Base-by-base conservation (phyloP, 352 stramenopile species). In the Phytophthora pistaciae region DNA sequence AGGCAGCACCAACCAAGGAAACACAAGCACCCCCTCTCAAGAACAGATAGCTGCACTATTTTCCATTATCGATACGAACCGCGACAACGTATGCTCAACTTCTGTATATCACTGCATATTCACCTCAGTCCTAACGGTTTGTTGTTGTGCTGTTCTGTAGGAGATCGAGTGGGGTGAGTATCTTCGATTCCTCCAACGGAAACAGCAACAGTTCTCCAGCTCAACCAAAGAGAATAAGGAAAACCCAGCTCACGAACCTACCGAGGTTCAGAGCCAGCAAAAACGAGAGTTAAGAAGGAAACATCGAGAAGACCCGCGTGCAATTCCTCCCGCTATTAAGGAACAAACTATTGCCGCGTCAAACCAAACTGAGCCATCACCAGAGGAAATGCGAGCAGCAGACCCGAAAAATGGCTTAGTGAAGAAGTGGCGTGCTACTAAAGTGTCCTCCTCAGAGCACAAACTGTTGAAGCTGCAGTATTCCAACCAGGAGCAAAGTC, bases 121-220 rank as follows among this genome's bases (percentile, higher is more conserved):
- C 9, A 44, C 38, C 13, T n/a, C 4, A 8, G 38, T 6, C n/a
- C 38, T 31, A 4, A 54, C 20, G 18, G 10, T 38, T 20, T 27
- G 7, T 53, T 25, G 31, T 70, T 59, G 31, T 25, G n/a, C n/a
- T n/a, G 29, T 29, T 42, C 5, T 29, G 18, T 18, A 90, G 79
- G 64, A 71, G 18, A 78, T 90, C 14, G 73, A 87, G 50, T 92
- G 85, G 85, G 27, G 60, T n/a, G 83, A 92, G 36, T 92, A 85
- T 73, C 64, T 92, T 16, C 63, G 62, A 11, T 90, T 89, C 54
- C 59, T 92, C 0, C 62, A 74, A 23, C 66, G 61, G 25, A 61
- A 53, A 36, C 64, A 72, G 8, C 48, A 64, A 4, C 36, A 66
- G 8, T 3, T 59, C 9, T 46, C 50, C 18, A 7, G 3, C 3